Base-by-base conservation (phyloP, 495 filamentous ascomycete species). In the Tetracladium setigerum region DNA sequence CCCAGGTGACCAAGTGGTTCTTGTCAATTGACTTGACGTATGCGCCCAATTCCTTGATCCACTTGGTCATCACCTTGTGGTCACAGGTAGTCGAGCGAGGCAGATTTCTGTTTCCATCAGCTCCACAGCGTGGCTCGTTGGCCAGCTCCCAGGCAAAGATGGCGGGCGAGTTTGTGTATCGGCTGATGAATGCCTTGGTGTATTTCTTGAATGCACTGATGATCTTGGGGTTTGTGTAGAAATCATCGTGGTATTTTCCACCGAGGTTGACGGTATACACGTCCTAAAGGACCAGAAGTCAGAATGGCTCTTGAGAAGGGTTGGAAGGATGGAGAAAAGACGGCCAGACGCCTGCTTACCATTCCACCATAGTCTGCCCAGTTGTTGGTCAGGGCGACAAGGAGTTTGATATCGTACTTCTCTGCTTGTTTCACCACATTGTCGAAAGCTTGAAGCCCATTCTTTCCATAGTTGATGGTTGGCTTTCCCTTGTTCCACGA, bases 121-220 rank as follows among this genome's bases (percentile, higher is more conserved):
- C 68, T 71, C 6, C n/a, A 69, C 82, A 86, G 52, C 82, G 73
- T 9, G 81, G 76, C 65, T 86, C 84, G 58, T 88, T 88, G 18
- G 70, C 74, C 7, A 86, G 66, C 55, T 87, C 81, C 84, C 83
- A 88, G 0, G 78, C 72, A 55, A 87, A 80, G 48, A 86, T 68
- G 2, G 82, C 78, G 0, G 69, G 41, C 1, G 73, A 78, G 35
- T 60, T 63, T 14, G 57, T 66, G 62, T 86, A 86, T n/a, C 82
- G 73, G 31, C 63, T 65, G 1, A 88, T 68, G 7, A 86, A 71
- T 11, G 79, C 67, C 37, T 74, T 61, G 58, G 86, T 72, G 63
- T 86, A 86, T 12, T 27, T 19, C 19, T 33, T n/a, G n/a, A n/a
- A n/a, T n/a, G 65, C 67, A 30, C 49, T 43, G 53, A 66, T 64